A percentile compares a stretch with the other conserved stretches of the same genome.
These are phyloP conservation scores for Pythium aristosporum DNA, from an alignment of 352 stramenopile genomes.

Conservation along the genomic window DNA sequence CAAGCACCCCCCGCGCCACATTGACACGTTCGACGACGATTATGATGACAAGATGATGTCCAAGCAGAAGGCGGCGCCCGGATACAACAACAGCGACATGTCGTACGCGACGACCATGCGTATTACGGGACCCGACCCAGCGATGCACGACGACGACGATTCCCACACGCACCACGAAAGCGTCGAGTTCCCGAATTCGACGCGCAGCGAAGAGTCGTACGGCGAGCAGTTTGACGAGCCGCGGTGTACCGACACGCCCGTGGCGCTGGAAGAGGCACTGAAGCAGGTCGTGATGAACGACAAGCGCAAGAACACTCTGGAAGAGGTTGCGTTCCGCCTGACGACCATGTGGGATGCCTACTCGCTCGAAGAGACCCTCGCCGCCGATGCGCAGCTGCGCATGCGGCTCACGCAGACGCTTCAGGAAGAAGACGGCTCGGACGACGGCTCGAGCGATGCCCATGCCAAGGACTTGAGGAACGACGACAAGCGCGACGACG, in stretches of 20 bases:
- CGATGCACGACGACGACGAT: conserved; percentile 31
- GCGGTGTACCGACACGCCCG: conserved; percentile 60
- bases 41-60: not conserved
- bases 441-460: conserved; percentile 9
- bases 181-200: conserved; percentile 14
- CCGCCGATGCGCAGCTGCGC: conserved; percentile 10
- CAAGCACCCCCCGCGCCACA: conserved; percentile 34
- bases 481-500: not conserved
- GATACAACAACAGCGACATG: conserved; percentile 7
- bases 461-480: not conserved
- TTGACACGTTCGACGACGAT: conserved; percentile 20
- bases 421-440: conserved; percentile 23
- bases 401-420: conserved; percentile 36
- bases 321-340: conserved; percentile 74
- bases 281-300: conserved; percentile 74
- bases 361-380: conserved; percentile 53
- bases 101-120: conserved; percentile 32
- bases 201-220: conserved; percentile 35
- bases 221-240: conserved; percentile 52
- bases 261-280: conserved; percentile 71
- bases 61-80: conserved; percentile 12
- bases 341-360: conserved; percentile 82
- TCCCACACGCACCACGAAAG: not conserved
- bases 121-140: conserved; percentile 44
- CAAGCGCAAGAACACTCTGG: conserved; percentile 53